Conservation (phyloP, 2,329 filamentous ascomycete genomes). For the Dryadomyces quercus-mongolicae region DNA sequence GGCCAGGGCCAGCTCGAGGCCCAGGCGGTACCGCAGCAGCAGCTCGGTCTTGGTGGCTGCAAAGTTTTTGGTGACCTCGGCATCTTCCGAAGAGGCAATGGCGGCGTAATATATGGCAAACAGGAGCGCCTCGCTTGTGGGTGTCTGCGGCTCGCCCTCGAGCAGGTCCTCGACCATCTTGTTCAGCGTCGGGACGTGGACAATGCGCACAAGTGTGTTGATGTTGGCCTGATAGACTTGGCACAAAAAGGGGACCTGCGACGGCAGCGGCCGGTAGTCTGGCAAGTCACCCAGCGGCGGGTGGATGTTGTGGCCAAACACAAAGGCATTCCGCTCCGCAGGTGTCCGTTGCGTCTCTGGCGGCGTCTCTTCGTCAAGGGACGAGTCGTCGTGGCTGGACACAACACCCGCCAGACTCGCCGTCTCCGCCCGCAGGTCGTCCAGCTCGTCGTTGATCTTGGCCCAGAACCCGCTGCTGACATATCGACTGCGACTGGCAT, state of each 20-base stretch:
- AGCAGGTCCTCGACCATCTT: slow-evolving; percentile 20
- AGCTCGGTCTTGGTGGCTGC: slow-evolving; percentile 31
- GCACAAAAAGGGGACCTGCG: slow-evolving; percentile 40
- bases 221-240: slow-evolving; percentile 38
- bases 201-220: slow-evolving; percentile 29
- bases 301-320: slow-evolving; percentile 34
- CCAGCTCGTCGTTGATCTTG: slow-evolving; percentile 40
- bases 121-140: slow-evolving; percentile 37
- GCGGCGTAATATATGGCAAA: slow-evolving; percentile 47
- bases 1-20: slow-evolving; percentile 43
- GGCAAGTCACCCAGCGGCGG: slow-evolving; percentile 15
- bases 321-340: slow-evolving; percentile 34
- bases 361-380: slow-evolving; percentile 15
- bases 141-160: slow-evolving; percentile 18
- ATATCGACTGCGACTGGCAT: slow-evolving; percentile 29
- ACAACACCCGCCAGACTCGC: slow-evolving; percentile 21
- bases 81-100: slow-evolving; percentile 42
- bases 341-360: slow-evolving; percentile 15
- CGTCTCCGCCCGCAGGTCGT: slow-evolving; percentile 29
- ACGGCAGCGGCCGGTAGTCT: slow-evolving; percentile 36
- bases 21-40: slow-evolving; percentile 35
- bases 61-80: slow-evolving; percentile 24
- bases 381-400: too few species aligned
- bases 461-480: slow-evolving; percentile 43
- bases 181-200: slow-evolving; percentile 32